Evolutionary conservation across 2,329 filamentous ascomycete species (phyloP).

Genomic region (Epichloe sylvatica): DNA sequence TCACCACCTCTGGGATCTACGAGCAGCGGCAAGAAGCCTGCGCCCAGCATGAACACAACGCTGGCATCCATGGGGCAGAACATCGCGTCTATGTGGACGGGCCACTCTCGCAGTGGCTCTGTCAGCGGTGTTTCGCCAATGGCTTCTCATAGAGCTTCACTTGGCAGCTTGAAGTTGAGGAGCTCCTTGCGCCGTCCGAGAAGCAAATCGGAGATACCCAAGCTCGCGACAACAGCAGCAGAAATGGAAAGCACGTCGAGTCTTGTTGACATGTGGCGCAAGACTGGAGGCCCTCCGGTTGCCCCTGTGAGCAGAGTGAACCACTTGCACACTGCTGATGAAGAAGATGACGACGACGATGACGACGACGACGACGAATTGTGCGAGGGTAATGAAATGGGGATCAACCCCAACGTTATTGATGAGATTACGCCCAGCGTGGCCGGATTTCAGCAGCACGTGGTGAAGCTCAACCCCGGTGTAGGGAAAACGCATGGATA

Average conservation of each 20-base stretch:
- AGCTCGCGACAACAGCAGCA: conserved; percentile 16
- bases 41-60: conserved; percentile 45
- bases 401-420: conserved; percentile 47
- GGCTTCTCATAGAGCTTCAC: conserved; percentile 39
- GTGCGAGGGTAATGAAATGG: conserved; percentile 45
- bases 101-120: conserved; percentile 45
- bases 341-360: background rate
- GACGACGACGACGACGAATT: conserved; percentile 44
- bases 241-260: conserved; percentile 26
- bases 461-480: conserved; percentile 59
- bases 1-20: conserved; percentile 36
- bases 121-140: conserved; percentile 37
- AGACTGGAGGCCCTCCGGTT: conserved; percentile 39
- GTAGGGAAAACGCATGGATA: conserved; percentile 42
- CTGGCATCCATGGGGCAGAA: conserved; percentile 40
- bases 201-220: conserved; percentile 41
- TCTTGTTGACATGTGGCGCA: conserved; percentile 37
- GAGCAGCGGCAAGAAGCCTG: conserved; percentile 38
- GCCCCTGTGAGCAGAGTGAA: conserved; percentile 27
- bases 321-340: conserved; percentile 1
- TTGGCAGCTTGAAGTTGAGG: conserved; percentile 28
- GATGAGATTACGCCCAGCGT: conserved; percentile 58
- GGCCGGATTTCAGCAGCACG: conserved; percentile 63
- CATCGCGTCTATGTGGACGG: conserved; percentile 41
- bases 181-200: conserved; percentile 38